Percentiles rank a stretch among this genome's conserved stretches.
Evolutionary conservation across 2,329 filamentous ascomycete genomes (phyloP).

Genomic region (Alternaria dauci): DNA sequence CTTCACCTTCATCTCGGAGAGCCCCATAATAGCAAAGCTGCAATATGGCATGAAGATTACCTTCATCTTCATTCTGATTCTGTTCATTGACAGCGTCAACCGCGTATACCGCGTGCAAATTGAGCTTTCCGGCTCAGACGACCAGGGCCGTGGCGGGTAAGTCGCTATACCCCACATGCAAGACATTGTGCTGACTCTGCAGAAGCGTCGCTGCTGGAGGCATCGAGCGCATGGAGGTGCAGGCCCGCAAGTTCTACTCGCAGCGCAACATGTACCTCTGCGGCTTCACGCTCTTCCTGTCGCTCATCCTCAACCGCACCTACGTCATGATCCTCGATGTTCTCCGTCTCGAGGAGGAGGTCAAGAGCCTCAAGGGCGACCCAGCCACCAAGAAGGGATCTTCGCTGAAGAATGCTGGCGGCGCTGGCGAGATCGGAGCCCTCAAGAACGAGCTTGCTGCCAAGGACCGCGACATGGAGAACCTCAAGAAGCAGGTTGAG

Average conservation of each 20-base stretch:
- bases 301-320: slow-evolving; percentile 97
- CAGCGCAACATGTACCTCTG: slow-evolving; percentile 99
- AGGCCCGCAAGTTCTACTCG: slow-evolving; percentile 99
- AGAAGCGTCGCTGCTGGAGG: slow-evolving; percentile 73
- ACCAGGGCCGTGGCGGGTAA: slow-evolving; percentile 65
- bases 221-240: slow-evolving; percentile 95
- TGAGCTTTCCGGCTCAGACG: slow-evolving; percentile 78
- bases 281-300: slow-evolving; percentile 98
- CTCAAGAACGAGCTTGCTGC: slow-evolving; percentile 72
- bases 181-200: slow-evolving; percentile 19
- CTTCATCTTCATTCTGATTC: slow-evolving; percentile 97
- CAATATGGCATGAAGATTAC: slow-evolving; percentile 99
- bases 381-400: slow-evolving; percentile 69
- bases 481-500: slow-evolving; percentile 90
- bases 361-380: slow-evolving; percentile 81
- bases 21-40: slow-evolving; percentile 82
- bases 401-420: slow-evolving; percentile 73
- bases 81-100: slow-evolving; percentile 96
- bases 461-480: slow-evolving; percentile 85
- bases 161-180: slow-evolving; percentile 30
- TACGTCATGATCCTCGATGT: slow-evolving; percentile 96
- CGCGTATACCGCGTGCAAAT: slow-evolving; percentile 96
- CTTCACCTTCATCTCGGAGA: slow-evolving; percentile 96
- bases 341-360: slow-evolving; percentile 89
- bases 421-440: slow-evolving; percentile 75